Evolutionary conservation across 495 filamentous ascomycete genomes (phyloP).

Genomic region (Aspergillus nidulans): DNA sequence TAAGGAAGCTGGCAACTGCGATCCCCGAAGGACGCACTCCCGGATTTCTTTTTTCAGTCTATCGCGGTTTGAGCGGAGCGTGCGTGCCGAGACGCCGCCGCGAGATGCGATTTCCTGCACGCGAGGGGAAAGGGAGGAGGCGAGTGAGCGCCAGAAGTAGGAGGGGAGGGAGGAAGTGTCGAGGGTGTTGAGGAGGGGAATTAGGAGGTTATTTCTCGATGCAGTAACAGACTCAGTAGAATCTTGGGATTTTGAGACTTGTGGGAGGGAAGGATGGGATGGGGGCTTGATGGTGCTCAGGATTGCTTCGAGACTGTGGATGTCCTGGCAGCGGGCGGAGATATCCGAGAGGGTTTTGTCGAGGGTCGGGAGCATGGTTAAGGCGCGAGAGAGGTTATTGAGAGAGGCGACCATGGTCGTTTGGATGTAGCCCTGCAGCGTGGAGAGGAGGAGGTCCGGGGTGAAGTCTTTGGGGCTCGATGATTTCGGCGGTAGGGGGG

Average conservation of each 20-base stretch:
- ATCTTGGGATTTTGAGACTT: slow-evolving; percentile 8
- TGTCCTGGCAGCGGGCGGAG: slow-evolving; percentile 79
- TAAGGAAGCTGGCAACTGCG: slow-evolving; percentile 52
- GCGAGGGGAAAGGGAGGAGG: slow-evolving; percentile 66
- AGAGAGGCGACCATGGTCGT: slow-evolving; percentile 70
- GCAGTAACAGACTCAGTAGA: not conserved
- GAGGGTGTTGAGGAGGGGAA: slow-evolving; percentile 68
- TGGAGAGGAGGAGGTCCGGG: slow-evolving; percentile 67
- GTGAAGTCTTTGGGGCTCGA: slow-evolving; percentile 30
- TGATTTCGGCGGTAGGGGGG: slow-evolving; percentile 45
- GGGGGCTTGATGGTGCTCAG: slow-evolving; percentile 65
- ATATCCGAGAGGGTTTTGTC: slow-evolving; percentile 80
- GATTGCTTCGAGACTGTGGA: slow-evolving; percentile 78
- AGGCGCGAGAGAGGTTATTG: slow-evolving; percentile 62
- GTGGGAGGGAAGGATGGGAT: slow-evolving; percentile 56
- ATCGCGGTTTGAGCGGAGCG: slow-evolving; percentile 70
- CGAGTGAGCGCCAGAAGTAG: slow-evolving; percentile 87
- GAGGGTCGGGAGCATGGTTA: slow-evolving; percentile 76
- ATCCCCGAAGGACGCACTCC: slow-evolving; percentile 77
- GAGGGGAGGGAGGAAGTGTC: slow-evolving; percentile 85
- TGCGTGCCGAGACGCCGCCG: slow-evolving; percentile 79
- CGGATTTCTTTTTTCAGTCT: slow-evolving; percentile 70
- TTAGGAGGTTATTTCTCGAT: slow-evolving; percentile 54
- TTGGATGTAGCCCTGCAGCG: slow-evolving; percentile 76
- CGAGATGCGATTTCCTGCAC: slow-evolving; percentile 78